Evolutionary conservation across 2,329 filamentous ascomycete species (phyloP), one percentile per base, ranked within the genome.

Genomic region (Talaromyces sp.): DNA sequence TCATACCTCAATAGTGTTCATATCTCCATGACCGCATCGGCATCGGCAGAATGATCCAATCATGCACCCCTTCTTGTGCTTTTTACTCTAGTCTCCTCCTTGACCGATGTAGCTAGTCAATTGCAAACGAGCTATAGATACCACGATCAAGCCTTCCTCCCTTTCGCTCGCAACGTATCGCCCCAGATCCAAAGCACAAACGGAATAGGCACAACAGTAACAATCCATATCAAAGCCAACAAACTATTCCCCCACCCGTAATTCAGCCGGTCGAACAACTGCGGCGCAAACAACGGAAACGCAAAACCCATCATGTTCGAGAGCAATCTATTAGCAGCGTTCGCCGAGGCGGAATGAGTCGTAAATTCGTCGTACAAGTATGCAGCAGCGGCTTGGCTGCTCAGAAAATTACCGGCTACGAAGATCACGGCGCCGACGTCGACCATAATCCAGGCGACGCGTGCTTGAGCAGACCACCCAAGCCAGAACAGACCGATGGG

Each of bases 351-450:
- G 0, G 81, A 78, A 33, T 80, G 80, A 0, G 76, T 71, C 0
- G 79, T 78, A 63, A 79, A 83, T 0, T 77, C 75, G 61, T 88
- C 85, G 14, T 88, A 81, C 1, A 88, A 78, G 67, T 89, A 89
- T 5, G 84, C 85, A 52, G 84, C 82, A 42, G 82, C 79, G 46
- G 82, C 82, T 69, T 71, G 69, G 33, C 84, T 81, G n/a, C 60
- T 54, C 16, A 64, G 44, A 9, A 63, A 63, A 44, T 44, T 56
- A 0, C 84, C 85, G 0, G 80, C 73, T 0, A 83, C 82, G n/a
- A 86, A 82, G 2, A 86, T 76, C 1, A 77, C 75, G 2, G 84
- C 82, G 1, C 85, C 86, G 44, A 88, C 77, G 62, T 88, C 85
- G 0, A 84, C 84, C 6, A 86, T 76, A 42, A 87, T 83, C 83